Evolutionary conservation across 2,329 filamentous ascomycete genomes (phyloP).

Genomic region (Aspergillus neotritici): DNA sequence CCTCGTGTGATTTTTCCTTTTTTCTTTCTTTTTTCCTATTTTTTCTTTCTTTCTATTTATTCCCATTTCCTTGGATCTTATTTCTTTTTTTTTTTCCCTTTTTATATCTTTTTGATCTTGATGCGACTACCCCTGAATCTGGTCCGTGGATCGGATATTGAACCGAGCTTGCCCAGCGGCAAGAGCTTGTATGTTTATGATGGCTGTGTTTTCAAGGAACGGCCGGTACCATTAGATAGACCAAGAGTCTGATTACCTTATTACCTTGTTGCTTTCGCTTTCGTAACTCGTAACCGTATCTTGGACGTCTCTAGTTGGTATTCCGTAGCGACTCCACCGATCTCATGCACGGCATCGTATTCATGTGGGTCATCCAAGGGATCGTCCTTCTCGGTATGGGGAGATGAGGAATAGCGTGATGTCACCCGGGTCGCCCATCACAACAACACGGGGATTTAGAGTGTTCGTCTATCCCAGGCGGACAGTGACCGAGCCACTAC

Average conservation of each 20-base stretch:
- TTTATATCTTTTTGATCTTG: conserved; percentile 14
- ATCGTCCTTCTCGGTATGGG: not conserved
- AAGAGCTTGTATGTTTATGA: conserved; percentile 10
- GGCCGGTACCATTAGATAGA: no score
- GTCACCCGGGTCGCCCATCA: no score
- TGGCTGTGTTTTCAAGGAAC: not conserved
- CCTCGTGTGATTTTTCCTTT: conserved; percentile 1
- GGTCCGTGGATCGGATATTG: conserved; percentile 6
- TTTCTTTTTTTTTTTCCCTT: conserved; percentile 1
- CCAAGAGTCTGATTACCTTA: no score
- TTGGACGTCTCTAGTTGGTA: no score
- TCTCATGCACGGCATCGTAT: not conserved
- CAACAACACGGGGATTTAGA: no score
- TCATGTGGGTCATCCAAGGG: not conserved
- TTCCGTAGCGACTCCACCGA: not conserved
- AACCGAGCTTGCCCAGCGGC: conserved; percentile 1
- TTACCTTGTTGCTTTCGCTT: no score
- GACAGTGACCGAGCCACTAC: no score
- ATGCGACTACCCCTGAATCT: conserved; percentile 9
- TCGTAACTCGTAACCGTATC: no score
- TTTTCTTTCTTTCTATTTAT: not conserved
- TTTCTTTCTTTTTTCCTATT: conserved; percentile 1
- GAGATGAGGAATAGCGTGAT: no score
- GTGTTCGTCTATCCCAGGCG: no score
- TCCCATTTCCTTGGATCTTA: no score